phyloP scores from a whole-genome alignment of 768 basidiomycete species.

The Zangia roseola region DNA sequence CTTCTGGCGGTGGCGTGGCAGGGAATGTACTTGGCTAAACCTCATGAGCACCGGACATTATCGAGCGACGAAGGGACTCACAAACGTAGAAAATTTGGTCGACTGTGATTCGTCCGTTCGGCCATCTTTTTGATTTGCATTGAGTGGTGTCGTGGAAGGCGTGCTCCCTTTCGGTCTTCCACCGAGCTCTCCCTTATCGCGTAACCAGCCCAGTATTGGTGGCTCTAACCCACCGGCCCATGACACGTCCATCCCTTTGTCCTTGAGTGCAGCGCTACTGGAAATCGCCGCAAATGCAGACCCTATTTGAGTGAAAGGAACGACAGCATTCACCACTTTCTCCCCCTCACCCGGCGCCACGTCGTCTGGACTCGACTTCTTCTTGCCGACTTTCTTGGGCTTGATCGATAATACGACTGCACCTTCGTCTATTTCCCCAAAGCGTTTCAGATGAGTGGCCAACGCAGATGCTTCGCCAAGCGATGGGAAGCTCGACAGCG shows the following conservation, averaged over 20 bases:
- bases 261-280: conserved; percentile 49
- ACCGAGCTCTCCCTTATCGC: conserved; percentile 66
- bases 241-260: conserved; percentile 62
- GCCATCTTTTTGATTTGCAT: neutral
- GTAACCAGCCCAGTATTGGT: conserved; percentile 67
- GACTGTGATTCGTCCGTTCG: conserved; percentile 3
- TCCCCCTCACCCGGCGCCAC: conserved; percentile 37
- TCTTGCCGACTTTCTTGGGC: conserved; percentile 42
- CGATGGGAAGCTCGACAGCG: conserved; percentile 48
- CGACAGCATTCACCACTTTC: conserved; percentile 67
- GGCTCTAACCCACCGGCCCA: conserved; percentile 79
- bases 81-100: conserved; percentile 47
- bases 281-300: conserved; percentile 77
- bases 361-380: conserved; percentile 38
- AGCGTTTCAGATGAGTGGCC: conserved; percentile 48
- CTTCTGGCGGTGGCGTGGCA: conserved; percentile 15
- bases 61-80: neutral
- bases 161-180: conserved; percentile 4
- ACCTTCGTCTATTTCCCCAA: conserved; percentile 60
- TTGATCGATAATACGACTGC: conserved; percentile 71
- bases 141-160: conserved; percentile 27
- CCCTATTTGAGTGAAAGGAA: conserved; percentile 74
- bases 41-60: conserved; percentile 2
- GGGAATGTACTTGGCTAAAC: conserved; percentile 22
- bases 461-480: conserved; percentile 23